Conservation (phyloP, 1,284 basidiomycete species). For the Irpex lacteus region DNA sequence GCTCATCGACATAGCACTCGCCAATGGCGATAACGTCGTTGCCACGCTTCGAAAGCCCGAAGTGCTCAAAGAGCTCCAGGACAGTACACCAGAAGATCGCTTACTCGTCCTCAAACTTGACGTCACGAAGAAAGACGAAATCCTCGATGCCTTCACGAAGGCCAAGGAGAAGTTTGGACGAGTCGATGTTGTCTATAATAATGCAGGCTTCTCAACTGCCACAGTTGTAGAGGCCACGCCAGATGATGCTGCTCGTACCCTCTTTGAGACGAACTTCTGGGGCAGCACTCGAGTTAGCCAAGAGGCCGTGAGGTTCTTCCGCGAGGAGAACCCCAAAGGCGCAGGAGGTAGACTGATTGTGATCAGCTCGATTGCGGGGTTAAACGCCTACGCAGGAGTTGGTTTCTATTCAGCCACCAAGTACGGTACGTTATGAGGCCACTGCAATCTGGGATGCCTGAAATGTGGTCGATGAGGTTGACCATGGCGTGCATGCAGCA, state of each 20-base stretch:
- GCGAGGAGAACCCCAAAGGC: conserved; percentile 32
- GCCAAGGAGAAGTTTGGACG: conserved; percentile 36
- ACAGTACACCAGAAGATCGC: conserved; percentile 15
- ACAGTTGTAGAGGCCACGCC: conserved; percentile 35
- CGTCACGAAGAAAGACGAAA: conserved; percentile 31
- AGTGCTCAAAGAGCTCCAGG: conserved; percentile 20
- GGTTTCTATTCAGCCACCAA: conserved; percentile 32
- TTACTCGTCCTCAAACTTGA: conserved; percentile 40
- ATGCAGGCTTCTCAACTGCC: conserved; percentile 30
- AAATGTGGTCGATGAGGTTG: neutral
- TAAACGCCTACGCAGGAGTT: conserved; percentile 20
- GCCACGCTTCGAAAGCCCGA: conserved; percentile 30
- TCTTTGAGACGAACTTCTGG: conserved; percentile 39
- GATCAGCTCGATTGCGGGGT: conserved; percentile 16
- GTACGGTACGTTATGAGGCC: conserved; percentile 19
- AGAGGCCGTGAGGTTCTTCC: conserved; percentile 34
- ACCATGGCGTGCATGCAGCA: neutral
- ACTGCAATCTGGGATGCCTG: neutral
- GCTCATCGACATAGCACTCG: conserved; percentile 25
- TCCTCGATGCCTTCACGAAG: conserved; percentile 31
- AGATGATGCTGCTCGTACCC: conserved; percentile 25
- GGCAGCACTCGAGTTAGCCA: conserved; percentile 32
- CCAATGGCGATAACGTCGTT: conserved; percentile 28
- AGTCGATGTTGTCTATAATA: conserved; percentile 44
- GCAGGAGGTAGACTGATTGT: conserved; percentile 4